phyloP scores from a whole-genome alignment of 1,284 basidiomycete species.

The Pseudozyma hubeiensis region DNA sequence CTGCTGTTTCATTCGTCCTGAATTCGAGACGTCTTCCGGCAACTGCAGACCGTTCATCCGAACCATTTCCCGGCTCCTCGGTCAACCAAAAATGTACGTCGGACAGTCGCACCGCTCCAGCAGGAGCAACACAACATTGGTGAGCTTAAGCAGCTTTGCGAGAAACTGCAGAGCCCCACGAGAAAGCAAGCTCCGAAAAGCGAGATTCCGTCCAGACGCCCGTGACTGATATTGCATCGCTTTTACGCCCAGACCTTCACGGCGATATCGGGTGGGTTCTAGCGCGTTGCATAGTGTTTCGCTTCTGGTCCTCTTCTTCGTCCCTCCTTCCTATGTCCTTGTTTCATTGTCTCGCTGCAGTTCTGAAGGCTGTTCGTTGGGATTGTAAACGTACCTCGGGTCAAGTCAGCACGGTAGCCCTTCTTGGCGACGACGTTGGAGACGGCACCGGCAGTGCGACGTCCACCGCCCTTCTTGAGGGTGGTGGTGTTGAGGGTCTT shows the following conservation, averaged over 20 bases:
- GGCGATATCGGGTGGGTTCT: conserved; percentile 66
- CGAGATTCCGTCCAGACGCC: conserved; percentile 27
- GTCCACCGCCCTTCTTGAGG: conserved; percentile 59
- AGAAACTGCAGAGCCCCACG: conserved; percentile 26
- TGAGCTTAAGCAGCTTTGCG: conserved; percentile 19
- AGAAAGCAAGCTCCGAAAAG: conserved; percentile 13
- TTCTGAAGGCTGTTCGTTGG: background rate
- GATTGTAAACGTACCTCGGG: conserved; percentile 50
- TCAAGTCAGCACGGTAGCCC: conserved; percentile 66
- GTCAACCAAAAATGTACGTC: conserved; percentile 28
- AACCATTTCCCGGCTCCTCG: background rate
- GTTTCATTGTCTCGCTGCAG: background rate
- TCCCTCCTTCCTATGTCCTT: background rate
- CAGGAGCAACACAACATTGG: conserved; percentile 26
- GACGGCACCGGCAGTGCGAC: conserved; percentile 61
- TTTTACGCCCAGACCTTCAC: conserved; percentile 68
- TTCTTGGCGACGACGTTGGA: conserved; percentile 64
- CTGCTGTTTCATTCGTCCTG: background rate
- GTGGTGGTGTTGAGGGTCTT: conserved; percentile 39
- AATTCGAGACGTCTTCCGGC: too few relatives aligned
- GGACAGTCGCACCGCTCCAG: conserved; percentile 26
- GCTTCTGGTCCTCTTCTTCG: background rate
- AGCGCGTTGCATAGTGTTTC: conserved; percentile 60
- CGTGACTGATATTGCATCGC: conserved; percentile 61
- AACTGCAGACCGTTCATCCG: too few relatives aligned